Evolutionary conservation across 306 rosid species (phyloP), one percentile per base, ranked within the genome.

Genomic region (Cucurbita maxima): DNA sequence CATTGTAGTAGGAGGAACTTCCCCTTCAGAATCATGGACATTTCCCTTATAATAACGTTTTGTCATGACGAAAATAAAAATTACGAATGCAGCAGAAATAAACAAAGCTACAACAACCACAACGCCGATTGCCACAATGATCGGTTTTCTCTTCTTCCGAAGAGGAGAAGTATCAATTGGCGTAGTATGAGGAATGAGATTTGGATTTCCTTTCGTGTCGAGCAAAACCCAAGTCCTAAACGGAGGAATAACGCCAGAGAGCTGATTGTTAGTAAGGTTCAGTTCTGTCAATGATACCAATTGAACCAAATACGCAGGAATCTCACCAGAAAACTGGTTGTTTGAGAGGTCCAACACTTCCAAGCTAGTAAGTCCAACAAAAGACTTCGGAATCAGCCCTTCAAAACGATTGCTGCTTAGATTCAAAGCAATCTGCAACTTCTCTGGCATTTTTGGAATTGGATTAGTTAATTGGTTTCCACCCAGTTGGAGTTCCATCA

Each of bases 301-400:
- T n/a, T 0, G 0, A 12, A 72, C 40, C 1, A 94, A 79, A 78
- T 57, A 61, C 0, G 1, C 0, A 6, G 97, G 96, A 50, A 94
- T 78, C 36, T 3, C 0, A 20, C 97, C 99, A 11, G 85, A 76
- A 79, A 94, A 94, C 0, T 3, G 44, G 88, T 94, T 94, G 76
- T 89, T 72, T 37, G 99, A 91, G 70, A 94, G 95, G 76, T 94
- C 99, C 90, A 87, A 74, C 34, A 94, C 71, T 86, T 86, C 95
- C 4, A 90, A 80, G 60, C 0, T 68, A 37, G 0, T 0, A 57
- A 93, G 85, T 1, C 0, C 6, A 19, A n/a, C 5, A 8, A 94
- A 84, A 64, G 37, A 63, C 2, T 0, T 1, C 0, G 91, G 92
- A 76, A 94, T 90, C 13, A 19, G n/a, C 47, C 92, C 97, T 12